These are phyloP conservation scores for Solanum medicagineum DNA, from an alignment of 257 asterid species.

Conservation along the genomic window DNA sequence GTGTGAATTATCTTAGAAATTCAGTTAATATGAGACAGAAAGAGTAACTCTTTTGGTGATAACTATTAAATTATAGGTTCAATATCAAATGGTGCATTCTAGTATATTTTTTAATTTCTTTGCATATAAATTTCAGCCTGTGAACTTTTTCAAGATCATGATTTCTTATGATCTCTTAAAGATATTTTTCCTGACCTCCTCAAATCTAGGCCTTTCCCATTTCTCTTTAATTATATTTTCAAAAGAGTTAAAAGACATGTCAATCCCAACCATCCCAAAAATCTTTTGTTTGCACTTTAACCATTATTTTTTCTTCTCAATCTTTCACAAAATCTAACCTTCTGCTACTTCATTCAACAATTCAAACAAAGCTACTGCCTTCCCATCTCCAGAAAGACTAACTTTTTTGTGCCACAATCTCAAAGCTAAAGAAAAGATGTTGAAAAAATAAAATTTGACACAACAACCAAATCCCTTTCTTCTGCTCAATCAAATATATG, in stretches of 20 bases:
- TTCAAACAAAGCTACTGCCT: not conserved
- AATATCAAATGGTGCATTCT: not conserved
- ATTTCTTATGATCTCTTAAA: not conserved
- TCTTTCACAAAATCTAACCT: constrained; percentile 5
- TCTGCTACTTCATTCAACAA: not conserved
- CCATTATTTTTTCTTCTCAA: not conserved
- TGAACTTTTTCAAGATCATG: not conserved
- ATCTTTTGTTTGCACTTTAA: not conserved
- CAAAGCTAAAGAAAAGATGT: constrained; percentile 10
- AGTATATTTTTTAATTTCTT: not conserved
- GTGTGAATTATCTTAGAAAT: too few species aligned
- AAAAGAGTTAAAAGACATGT: constrained; percentile 2
- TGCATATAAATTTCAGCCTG: not conserved
- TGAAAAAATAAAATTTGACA: constrained; percentile 3
- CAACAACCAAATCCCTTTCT: constrained; percentile 12
- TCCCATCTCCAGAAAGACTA: not conserved
- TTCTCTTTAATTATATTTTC: not conserved
- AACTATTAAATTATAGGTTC: not conserved
- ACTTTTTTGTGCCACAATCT: not conserved
- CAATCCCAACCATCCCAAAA: constrained; percentile 5
- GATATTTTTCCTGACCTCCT: not conserved
- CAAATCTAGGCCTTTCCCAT: constrained; percentile 1
- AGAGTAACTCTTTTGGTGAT: too few species aligned
- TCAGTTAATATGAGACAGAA: too few species aligned
- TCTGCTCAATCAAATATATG: not conserved